Conservation (phyloP, 2,329 filamentous ascomycete species). For the Cercospora sp. region DNA sequence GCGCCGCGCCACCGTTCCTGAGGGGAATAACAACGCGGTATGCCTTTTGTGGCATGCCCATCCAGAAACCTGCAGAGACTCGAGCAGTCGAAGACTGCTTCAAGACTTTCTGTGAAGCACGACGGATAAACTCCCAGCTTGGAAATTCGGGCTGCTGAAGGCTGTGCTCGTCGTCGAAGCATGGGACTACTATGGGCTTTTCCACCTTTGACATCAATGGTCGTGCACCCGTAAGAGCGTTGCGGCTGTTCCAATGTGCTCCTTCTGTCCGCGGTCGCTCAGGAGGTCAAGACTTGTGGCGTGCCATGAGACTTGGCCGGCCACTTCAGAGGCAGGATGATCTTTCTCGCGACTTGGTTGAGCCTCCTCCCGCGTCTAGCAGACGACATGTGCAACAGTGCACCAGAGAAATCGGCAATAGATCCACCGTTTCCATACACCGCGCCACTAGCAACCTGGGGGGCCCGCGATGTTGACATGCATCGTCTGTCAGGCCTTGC, state of each 20-base stretch:
- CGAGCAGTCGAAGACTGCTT: not conserved
- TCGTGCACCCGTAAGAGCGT: not conserved
- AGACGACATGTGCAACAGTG: not conserved
- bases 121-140: not conserved
- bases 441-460: not conserved
- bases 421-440: not conserved
- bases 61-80: not conserved
- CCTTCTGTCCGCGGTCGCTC: not conserved
- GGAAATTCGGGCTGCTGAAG: not conserved
- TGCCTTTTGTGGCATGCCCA: not conserved
- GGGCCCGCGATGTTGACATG: not conserved
- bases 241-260: not conserved
- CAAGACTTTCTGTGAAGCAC: not conserved
- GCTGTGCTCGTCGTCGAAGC: not conserved
- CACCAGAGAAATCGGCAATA: not conserved
- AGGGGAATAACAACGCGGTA: not conserved
- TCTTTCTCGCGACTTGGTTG: constrained; percentile 4
- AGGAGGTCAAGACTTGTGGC: constrained; percentile 8
- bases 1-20: constrained; percentile 1
- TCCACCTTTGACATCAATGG: not conserved
- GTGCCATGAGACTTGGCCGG: constrained; percentile 7
- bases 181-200: not conserved
- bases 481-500: not conserved
- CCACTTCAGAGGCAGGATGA: not conserved
- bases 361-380: not conserved